phyloP scores from a whole-genome alignment of 2,329 filamentous ascomycete genomes.

The Plenodomus lindquistii region DNA sequence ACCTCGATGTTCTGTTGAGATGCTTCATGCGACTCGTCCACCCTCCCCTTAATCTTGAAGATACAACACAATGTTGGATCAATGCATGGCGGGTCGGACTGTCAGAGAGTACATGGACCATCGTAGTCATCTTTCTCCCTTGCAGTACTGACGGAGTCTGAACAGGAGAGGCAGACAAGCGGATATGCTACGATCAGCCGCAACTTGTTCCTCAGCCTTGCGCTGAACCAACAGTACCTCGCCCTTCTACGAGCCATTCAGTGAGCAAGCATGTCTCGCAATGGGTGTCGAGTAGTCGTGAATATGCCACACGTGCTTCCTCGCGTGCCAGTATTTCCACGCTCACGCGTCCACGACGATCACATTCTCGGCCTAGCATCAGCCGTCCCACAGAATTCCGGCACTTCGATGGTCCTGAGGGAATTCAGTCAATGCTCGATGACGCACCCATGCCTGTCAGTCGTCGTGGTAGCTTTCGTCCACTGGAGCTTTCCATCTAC shows the following conservation, averaged over 20 bases:
- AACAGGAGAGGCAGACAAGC: conserved; percentile 28
- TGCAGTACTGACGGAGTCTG: not conserved
- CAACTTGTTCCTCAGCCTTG: conserved; percentile 29
- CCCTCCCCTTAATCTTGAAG: conserved; percentile 29
- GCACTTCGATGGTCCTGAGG: conserved; percentile 36
- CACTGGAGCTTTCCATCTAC: conserved; percentile 47
- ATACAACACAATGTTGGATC: conserved; percentile 16
- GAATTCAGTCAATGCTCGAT: conserved; percentile 38
- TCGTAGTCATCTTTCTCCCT: conserved; percentile 1
- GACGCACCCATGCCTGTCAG: conserved; percentile 36
- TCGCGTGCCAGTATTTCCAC: conserved; percentile 39
- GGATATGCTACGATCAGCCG: conserved; percentile 42
- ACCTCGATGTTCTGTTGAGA: conserved; percentile 19
- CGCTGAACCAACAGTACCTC: conserved; percentile 32
- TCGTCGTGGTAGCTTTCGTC: conserved; percentile 42
- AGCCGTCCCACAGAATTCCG: conserved; percentile 43
- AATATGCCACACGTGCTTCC: conserved; percentile 42
- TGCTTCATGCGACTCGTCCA: conserved; percentile 21
- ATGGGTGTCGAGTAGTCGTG: conserved; percentile 40
- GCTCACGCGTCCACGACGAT: conserved; percentile 34
- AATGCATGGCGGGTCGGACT: not conserved
- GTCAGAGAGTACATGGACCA: not conserved
- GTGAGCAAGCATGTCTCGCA: conserved; percentile 42
- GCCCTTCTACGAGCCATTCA: conserved; percentile 42
- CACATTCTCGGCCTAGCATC: conserved; percentile 42